Evolutionary conservation across 1,284 basidiomycete species (phyloP), one percentile per base, ranked within the genome.

Genomic region (Leccinum fallax): DNA sequence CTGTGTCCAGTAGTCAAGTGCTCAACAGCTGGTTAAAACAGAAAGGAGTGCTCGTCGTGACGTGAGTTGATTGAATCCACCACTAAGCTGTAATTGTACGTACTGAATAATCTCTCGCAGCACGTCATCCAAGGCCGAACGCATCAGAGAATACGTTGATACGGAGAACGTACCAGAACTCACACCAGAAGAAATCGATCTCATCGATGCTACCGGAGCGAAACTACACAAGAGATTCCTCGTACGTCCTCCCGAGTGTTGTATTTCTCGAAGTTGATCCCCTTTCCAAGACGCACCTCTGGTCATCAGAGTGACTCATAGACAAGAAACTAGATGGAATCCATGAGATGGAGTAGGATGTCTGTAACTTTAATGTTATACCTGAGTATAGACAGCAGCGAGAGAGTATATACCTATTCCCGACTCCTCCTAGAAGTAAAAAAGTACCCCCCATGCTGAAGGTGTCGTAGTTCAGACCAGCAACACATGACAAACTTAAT

Each of bases 101-200:
- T 51, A 10, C 59, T 66, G 48, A 63, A 57, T 53, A 24, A 55
- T 57, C 19, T 48, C 15, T 54, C 57, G 15, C 55, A 91, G 89
- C 52, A 90, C 93, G 2, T 87, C 87, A n/a, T 82, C 84, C 19
- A 93, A 94, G 74, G 79, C 77, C 24, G 81, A 81, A 48, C 83
- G 90, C 34, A 81, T 94, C 67, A 79, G 80, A 69, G 89, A 93
- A 74, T 88, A 89, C 67, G 71, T 92, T 24, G 81, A 82, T 34
- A 79, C 85, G 5, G 77, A 80, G 51, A 75, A 79, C 49, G 67
- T 89, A 4, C 84, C 85, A 2, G 83, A 85, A 51, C 76, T 94
- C 62, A 85, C 82, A 0, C 62, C 74, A 4, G 84, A 84, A 53
- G 90, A 94, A 70, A 80, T 90, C 2, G 64, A 78, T 16, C 81